Evolutionary conservation across 1,284 basidiomycete genomes (phyloP).

Genomic region (Heterobasidion annosum): DNA sequence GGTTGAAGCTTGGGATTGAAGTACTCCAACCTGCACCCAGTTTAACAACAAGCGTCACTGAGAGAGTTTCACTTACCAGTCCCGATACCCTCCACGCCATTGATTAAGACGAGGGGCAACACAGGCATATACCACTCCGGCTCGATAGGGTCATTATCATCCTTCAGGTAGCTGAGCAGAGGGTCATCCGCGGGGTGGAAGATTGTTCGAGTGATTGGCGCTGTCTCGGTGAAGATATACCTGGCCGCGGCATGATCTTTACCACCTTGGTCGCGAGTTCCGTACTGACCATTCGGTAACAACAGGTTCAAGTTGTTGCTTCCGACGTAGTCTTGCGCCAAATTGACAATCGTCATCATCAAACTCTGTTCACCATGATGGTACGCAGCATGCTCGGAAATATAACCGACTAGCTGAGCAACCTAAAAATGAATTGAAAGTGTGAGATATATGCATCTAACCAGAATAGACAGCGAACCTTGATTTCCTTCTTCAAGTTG

Average conservation of each 20-base stretch:
- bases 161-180: conserved; percentile 77
- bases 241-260: conserved; percentile 95
- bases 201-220: conserved; percentile 69
- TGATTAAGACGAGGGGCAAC: conserved; percentile 84
- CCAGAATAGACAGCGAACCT: conserved; percentile 35
- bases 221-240: conserved; percentile 91
- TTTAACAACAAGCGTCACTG: background rate
- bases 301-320: conserved; percentile 95
- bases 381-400: conserved; percentile 91
- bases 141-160: conserved; percentile 87
- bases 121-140: conserved; percentile 95
- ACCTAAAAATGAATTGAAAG: conserved; percentile 41
- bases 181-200: conserved; percentile 86
- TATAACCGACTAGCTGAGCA: conserved; percentile 91
- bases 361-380: conserved; percentile 94
- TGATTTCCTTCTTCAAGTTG: conserved; percentile 89
- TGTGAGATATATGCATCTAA: background rate
- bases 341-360: conserved; percentile 83
- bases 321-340: conserved; percentile 94
- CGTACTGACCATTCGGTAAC: conserved; percentile 91
- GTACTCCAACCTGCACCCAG: conserved; percentile 85
- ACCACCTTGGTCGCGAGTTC: conserved; percentile 85
- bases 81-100: conserved; percentile 97
- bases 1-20: conserved; percentile 90
- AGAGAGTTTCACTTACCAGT: conserved; percentile 53